Conservation (phyloP, 2,329 filamentous ascomycete genomes). For the Monascus ruber region DNA sequence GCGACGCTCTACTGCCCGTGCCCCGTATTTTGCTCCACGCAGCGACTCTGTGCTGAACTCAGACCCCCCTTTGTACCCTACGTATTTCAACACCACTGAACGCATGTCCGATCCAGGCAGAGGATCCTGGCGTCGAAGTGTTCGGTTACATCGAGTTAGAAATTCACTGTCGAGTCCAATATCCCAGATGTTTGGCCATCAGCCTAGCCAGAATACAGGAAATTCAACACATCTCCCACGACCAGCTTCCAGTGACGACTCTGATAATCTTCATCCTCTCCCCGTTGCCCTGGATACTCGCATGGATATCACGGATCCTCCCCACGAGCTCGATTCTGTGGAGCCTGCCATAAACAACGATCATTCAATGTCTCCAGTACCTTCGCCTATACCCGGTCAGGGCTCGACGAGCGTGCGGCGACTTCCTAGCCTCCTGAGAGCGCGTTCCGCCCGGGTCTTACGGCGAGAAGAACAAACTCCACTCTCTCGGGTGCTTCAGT, state of each 20-base stretch:
- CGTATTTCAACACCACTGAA: conserved; percentile 16
- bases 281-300: conserved; percentile 28
- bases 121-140: conserved; percentile 28
- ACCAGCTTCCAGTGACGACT: conserved; percentile 18
- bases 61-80: conserved; percentile 16
- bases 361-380: conserved; percentile 15
- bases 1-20: conserved; percentile 27
- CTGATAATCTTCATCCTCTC: conserved; percentile 23
- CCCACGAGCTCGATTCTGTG: conserved; percentile 32
- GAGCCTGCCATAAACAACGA: conserved; percentile 25
- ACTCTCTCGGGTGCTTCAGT: conserved; percentile 50
- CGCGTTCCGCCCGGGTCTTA: conserved; percentile 42
- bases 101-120: conserved; percentile 17
- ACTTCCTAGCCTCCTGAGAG: conserved; percentile 35
- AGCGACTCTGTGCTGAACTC: conserved; percentile 20
- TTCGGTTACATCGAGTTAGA: conserved; percentile 31
- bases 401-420: conserved; percentile 24
- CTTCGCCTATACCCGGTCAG: conserved; percentile 15
- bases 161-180: conserved; percentile 34
- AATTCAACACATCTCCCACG: conserved; percentile 18
- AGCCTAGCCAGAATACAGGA: conserved; percentile 15
- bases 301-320: conserved; percentile 28
- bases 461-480: conserved; percentile 51
- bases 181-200: conserved; percentile 33
- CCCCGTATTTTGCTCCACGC: conserved; percentile 28